Percentiles rank a stretch among this genome's conserved stretches.
Conservation (phyloP, 768 basidiomycete species). For the Tylopilus plumbeoviolaceoides region DNA sequence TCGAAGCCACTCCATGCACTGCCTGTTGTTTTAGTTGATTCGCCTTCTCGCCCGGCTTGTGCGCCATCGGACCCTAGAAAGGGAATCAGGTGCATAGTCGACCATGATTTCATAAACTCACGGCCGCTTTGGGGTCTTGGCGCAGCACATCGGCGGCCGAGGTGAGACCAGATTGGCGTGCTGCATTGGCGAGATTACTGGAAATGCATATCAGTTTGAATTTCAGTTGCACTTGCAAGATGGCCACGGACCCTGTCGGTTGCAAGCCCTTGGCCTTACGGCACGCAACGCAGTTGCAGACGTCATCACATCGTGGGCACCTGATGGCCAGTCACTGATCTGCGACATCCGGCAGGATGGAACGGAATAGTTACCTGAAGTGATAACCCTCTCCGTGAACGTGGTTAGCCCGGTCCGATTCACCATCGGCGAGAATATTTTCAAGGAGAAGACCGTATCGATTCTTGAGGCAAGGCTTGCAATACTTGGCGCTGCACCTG, state of each 20-base stretch:
- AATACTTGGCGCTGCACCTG: constrained; percentile 58
- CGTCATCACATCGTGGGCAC: constrained; percentile 64
- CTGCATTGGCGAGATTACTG: constrained; percentile 38
- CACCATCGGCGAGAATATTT: constrained; percentile 41
- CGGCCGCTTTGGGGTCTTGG: constrained; percentile 31
- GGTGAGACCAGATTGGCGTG: constrained; percentile 35
- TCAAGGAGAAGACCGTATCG: constrained; percentile 47
- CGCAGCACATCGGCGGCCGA: constrained; percentile 38
- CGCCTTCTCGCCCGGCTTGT: constrained; percentile 18
- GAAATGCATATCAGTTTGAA: constrained; percentile 7
- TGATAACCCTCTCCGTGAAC: constrained; percentile 34
- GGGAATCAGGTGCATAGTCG: constrained; percentile 6
- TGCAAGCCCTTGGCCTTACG: constrained; percentile 59
- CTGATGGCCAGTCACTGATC: constrained; percentile 34
- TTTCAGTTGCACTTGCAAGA: not conserved
- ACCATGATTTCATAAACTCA: constrained; percentile 12
- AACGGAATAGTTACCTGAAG: constrained; percentile 45
- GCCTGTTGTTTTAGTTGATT: constrained; percentile 8
- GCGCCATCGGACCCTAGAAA: constrained; percentile 27
- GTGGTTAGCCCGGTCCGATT: constrained; percentile 26
- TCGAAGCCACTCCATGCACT: constrained; percentile 1
- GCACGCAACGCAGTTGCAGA: constrained; percentile 66
- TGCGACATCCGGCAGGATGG: constrained; percentile 3
- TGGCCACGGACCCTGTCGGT: constrained; percentile 49
- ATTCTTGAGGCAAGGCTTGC: constrained; percentile 62